Evolutionary conservation across 371 early-diverging fungal species (phyloP).

Genomic region (Zopfochytrium polystomum): DNA sequence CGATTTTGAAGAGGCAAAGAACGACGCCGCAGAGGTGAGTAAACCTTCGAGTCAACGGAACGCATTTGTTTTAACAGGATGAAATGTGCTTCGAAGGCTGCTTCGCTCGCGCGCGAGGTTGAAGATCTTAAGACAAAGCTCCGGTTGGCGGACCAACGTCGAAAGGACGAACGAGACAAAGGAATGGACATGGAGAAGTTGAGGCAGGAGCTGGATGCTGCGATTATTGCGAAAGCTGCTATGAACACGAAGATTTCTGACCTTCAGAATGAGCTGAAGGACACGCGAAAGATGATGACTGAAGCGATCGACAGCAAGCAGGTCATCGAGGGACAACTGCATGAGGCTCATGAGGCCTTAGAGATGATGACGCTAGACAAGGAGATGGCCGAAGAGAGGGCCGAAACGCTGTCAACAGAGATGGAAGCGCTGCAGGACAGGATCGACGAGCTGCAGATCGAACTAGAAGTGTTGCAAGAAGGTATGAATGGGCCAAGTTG

Average conservation of each 20-base stretch:
- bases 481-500: constrained; percentile 11
- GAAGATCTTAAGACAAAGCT: constrained; percentile 83
- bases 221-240: constrained; percentile 62
- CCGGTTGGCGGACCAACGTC: constrained; percentile 73
- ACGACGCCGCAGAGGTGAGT: no score
- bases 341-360: constrained; percentile 70
- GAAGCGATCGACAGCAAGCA: constrained; percentile 60
- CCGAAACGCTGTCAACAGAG: constrained; percentile 75
- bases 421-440: constrained; percentile 68
- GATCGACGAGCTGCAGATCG: constrained; percentile 72
- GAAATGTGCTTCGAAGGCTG: no score
- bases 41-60: no score
- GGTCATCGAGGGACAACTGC: constrained; percentile 60
- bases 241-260: constrained; percentile 61
- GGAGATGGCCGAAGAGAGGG: constrained; percentile 86
- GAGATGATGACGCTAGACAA: constrained; percentile 87
- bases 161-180: constrained; percentile 75
- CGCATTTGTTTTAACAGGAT: no score
- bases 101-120: no score
- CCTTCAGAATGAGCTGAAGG: constrained; percentile 70
- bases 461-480: constrained; percentile 65
- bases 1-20: no score
- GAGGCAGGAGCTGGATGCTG: constrained; percentile 71
- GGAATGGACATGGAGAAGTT: constrained; percentile 69
- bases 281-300: constrained; percentile 57